phyloP scores from a whole-genome alignment of 306 rosid species.

The Gleditsia sinensis region DNA sequence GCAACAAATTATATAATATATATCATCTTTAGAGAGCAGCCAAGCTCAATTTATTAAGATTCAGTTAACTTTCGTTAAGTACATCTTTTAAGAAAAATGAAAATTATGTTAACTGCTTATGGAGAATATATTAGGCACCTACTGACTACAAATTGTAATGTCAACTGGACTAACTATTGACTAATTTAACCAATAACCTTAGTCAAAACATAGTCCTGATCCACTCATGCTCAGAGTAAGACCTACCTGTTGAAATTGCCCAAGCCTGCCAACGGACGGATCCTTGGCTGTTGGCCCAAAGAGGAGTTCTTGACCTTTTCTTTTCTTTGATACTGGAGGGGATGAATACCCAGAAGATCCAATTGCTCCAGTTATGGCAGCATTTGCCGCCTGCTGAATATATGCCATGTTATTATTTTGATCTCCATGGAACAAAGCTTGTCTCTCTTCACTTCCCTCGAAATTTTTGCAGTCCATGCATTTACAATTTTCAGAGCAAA shows the following conservation, averaged over 20 bases:
- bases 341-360: conserved; percentile 97
- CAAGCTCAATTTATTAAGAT: conserved; percentile 7
- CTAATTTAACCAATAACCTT: conserved; percentile 25
- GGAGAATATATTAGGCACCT: background rate
- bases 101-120: background rate
- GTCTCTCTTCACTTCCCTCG: conserved; percentile 99
- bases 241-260: conserved; percentile 70
- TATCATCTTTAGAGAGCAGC: background rate
- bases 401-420: conserved; percentile 78
- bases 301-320: conserved; percentile 77
- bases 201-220: conserved; percentile 23
- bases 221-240: background rate
- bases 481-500: conserved; percentile 98
- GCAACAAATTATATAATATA: background rate
- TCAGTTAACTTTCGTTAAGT: conserved; percentile 16
- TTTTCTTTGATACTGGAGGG: conserved; percentile 78
- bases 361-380: conserved; percentile 98
- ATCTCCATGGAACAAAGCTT: conserved; percentile 93
- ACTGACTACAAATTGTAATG: background rate
- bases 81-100: conserved; percentile 24
- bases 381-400: conserved; percentile 98
- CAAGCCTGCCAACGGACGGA: conserved; percentile 61
- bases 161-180: conserved; percentile 8
- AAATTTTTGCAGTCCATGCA: conserved; percentile 99
- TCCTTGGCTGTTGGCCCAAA: conserved; percentile 71